These are phyloP conservation scores for Whalleya microplaca DNA, from an alignment of 2,329 filamentous ascomycete genomes.

Conservation along the genomic window DNA sequence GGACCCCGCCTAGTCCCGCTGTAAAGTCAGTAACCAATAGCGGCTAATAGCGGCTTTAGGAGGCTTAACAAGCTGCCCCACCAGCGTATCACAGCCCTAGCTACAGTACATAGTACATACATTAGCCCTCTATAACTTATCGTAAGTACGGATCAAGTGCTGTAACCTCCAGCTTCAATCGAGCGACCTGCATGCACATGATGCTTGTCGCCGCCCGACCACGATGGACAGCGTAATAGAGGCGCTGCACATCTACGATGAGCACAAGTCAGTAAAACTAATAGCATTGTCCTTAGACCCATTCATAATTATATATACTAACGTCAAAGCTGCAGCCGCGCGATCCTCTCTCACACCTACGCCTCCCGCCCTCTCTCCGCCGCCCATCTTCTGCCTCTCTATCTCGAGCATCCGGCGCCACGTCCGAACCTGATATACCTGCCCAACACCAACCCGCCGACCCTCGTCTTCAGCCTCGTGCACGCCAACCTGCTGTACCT, in stretches of 20 bases:
- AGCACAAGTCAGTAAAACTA: slow-evolving; percentile 75
- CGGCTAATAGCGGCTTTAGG: not conserved
- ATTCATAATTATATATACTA: too few relatives aligned
- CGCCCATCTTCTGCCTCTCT: slow-evolving; percentile 78
- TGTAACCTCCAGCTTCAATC: not conserved
- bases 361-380: slow-evolving; percentile 79
- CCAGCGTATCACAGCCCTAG: not conserved
- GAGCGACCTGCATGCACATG: slow-evolving; percentile 14
- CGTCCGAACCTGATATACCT: slow-evolving; percentile 88
- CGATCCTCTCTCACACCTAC: slow-evolving; percentile 88
- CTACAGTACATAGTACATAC: not conserved
- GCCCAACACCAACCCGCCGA: slow-evolving; percentile 79
- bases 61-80: slow-evolving; percentile 1
- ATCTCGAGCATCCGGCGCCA: slow-evolving; percentile 79
- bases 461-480: slow-evolving; percentile 83
- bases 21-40: not conserved
- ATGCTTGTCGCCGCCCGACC: slow-evolving; percentile 37
- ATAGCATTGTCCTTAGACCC: not conserved
- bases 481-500: slow-evolving; percentile 88
- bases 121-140: too few relatives aligned
- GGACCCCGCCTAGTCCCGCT: slow-evolving; percentile 16
- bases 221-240: slow-evolving; percentile 88
- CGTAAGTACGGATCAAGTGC: too few relatives aligned
- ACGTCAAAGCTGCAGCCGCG: slow-evolving; percentile 62
- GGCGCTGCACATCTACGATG: slow-evolving; percentile 95